phyloP scores from a whole-genome alignment of 805 yeast genomes.

The Candida michaelii region DNA sequence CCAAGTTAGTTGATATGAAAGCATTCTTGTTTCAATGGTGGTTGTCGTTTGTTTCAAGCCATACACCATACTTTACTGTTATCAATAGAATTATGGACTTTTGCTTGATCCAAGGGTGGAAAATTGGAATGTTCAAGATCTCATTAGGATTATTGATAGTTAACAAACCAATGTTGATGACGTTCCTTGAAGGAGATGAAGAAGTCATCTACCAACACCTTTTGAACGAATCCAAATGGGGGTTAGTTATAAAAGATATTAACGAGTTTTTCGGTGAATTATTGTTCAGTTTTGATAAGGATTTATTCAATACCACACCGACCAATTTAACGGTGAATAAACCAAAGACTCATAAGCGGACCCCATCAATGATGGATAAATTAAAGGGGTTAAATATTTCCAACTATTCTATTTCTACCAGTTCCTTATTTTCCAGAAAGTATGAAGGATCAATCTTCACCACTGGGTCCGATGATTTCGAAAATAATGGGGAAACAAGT shows the following conservation, averaged over 20 bases:
- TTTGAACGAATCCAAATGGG: constrained; percentile 45
- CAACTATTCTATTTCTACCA: constrained; percentile 13
- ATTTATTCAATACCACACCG: constrained; percentile 17
- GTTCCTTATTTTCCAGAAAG: constrained; percentile 14
- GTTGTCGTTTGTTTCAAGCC: constrained; percentile 57
- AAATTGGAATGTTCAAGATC: constrained; percentile 51
- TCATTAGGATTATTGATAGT: constrained; percentile 52
- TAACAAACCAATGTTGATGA: constrained; percentile 47
- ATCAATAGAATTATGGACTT: constrained; percentile 51
- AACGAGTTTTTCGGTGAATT: constrained; percentile 40
- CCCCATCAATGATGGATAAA: constrained; percentile 26
- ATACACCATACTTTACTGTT: constrained; percentile 54
- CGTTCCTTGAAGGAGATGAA: constrained; percentile 34
- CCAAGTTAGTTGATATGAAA: constrained; percentile 40
- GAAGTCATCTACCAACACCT: constrained; percentile 45
- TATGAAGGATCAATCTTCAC: constrained; percentile 20
- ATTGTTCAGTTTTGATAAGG: constrained; percentile 36
- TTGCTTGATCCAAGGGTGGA: constrained; percentile 54
- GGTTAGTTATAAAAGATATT: constrained; percentile 33
- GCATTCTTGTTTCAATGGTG: constrained; percentile 66
- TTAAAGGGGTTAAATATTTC: constrained; percentile 26
- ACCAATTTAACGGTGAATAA: neutral
- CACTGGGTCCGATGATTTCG: constrained; percentile 6
- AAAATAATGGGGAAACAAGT: neutral
- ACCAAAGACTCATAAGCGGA: constrained; percentile 17